phyloP scores from a whole-genome alignment of 352 stramenopile species.

The Phytophthora pisi region DNA sequence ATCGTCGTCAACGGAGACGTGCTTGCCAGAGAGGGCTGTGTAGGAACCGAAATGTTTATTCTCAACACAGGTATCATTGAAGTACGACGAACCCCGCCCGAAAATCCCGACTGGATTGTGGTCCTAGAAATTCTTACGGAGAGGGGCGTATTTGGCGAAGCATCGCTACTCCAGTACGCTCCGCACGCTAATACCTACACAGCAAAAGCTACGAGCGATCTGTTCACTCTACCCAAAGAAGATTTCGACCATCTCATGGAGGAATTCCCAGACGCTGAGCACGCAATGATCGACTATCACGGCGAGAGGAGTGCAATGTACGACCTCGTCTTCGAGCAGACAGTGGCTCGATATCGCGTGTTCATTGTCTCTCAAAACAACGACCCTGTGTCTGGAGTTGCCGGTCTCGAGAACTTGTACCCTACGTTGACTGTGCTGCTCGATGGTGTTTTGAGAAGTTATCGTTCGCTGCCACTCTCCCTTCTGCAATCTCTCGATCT shows the following conservation, averaged over 20 bases:
- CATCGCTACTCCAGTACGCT: slow-evolving; percentile 74
- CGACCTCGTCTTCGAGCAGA: slow-evolving; percentile 73
- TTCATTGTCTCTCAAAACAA: slow-evolving; percentile 63
- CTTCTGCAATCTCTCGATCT: slow-evolving; percentile 69
- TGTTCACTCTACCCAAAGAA: slow-evolving; percentile 82
- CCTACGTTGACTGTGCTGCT: slow-evolving; percentile 70
- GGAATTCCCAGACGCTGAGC: slow-evolving; percentile 77
- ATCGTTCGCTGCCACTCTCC: slow-evolving; percentile 61
- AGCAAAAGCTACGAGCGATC: slow-evolving; percentile 70
- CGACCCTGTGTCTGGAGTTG: slow-evolving; percentile 58
- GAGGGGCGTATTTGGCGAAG: slow-evolving; percentile 71
- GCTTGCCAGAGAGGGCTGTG: slow-evolving; percentile 60
- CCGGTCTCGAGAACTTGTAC: slow-evolving; percentile 71
- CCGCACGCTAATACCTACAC: slow-evolving; percentile 80
- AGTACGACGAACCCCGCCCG: slow-evolving; percentile 57
- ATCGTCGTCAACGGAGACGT: slow-evolving; percentile 74
- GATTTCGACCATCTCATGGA: slow-evolving; percentile 84
- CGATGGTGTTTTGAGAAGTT: slow-evolving; percentile 63
- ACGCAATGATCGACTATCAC: slow-evolving; percentile 64
- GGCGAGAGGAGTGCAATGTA: slow-evolving; percentile 65
- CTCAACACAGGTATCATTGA: slow-evolving; percentile 79
- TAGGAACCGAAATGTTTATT: slow-evolving; percentile 87
- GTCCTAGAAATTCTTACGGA: slow-evolving; percentile 79
- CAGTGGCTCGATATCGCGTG: slow-evolving; percentile 65
- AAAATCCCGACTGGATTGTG: slow-evolving; percentile 67